phyloP scores from a whole-genome alignment of 2,329 filamentous ascomycete species.

The Nigrospora oryzae region DNA sequence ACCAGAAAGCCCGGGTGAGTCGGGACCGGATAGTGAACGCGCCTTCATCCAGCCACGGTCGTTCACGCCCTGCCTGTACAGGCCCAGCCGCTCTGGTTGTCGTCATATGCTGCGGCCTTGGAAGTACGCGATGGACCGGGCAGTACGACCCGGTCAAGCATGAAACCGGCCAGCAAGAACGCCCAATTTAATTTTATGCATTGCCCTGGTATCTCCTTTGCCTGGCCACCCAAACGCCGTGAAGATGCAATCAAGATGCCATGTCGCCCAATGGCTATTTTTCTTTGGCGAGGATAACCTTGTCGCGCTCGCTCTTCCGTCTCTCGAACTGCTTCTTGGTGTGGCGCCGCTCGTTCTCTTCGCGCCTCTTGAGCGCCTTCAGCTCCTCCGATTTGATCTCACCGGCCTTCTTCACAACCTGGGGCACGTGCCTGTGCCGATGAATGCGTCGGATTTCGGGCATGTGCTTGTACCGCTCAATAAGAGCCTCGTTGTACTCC shows the following conservation, averaged over 20 bases:
- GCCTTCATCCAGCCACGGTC: too few relatives aligned
- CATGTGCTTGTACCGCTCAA: conserved; percentile 86
- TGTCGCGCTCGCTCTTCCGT: conserved; percentile 76
- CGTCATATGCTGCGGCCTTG: too few relatives aligned
- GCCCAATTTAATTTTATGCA: too few relatives aligned
- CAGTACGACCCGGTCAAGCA: too few relatives aligned
- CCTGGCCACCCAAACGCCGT: not conserved
- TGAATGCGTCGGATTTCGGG: conserved; percentile 88
- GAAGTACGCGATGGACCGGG: too few relatives aligned
- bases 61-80: too few relatives aligned
- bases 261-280: conserved; percentile 26
- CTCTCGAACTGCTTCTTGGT: conserved; percentile 72
- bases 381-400: conserved; percentile 93
- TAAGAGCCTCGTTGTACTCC: conserved; percentile 83
- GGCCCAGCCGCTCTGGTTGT: too few relatives aligned
- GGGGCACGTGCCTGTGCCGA: conserved; percentile 83
- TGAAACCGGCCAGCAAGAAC: too few relatives aligned
- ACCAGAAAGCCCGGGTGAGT: too few relatives aligned
- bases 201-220: not conserved
- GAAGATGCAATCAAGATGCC: not conserved
- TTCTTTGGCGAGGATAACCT: conserved; percentile 71
- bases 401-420: conserved; percentile 88
- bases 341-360: conserved; percentile 93
- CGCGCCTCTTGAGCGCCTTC: conserved; percentile 75
- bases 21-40: too few relatives aligned